These are phyloP conservation scores for Umbilicaria muhlenbergii DNA, from an alignment of 495 filamentous ascomycete genomes.

Conservation along the genomic window DNA sequence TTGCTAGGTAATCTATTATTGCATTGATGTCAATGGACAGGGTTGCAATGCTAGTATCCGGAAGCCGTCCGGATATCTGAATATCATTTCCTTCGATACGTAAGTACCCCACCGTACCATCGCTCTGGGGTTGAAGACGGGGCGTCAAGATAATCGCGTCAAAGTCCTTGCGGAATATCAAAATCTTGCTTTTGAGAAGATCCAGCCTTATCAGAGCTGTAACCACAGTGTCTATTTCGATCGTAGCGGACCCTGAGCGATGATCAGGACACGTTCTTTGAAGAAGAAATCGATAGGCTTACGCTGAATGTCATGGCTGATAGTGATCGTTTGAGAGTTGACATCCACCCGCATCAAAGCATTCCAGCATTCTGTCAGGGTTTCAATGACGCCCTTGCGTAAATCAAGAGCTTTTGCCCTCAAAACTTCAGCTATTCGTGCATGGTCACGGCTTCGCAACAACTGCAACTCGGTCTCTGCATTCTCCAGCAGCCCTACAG, in stretches of 20 bases:
- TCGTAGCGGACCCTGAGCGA: slow-evolving; percentile 1
- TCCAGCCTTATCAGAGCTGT: slow-evolving; percentile 15
- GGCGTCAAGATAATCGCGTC: slow-evolving; percentile 17
- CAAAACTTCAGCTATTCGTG: slow-evolving; percentile 20
- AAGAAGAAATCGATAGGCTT: neutral
- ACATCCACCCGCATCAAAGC: slow-evolving; percentile 16
- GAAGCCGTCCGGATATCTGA: slow-evolving; percentile 2
- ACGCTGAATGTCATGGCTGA: slow-evolving; percentile 15
- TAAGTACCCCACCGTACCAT: slow-evolving; percentile 11
- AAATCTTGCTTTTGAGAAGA: slow-evolving; percentile 12
- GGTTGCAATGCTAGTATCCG: slow-evolving; percentile 9
- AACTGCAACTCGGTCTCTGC: slow-evolving; percentile 26
- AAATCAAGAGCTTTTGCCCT: slow-evolving; percentile 14
- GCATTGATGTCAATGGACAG: slow-evolving; percentile 43
- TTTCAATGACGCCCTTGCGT: slow-evolving; percentile 14
- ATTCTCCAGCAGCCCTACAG: slow-evolving; percentile 28
- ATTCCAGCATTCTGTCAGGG: slow-evolving; percentile 22
- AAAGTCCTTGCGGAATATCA: slow-evolving; percentile 14
- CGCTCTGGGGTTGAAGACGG: slow-evolving; percentile 11
- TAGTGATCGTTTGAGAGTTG: slow-evolving; percentile 8
- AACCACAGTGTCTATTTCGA: slow-evolving; percentile 12
- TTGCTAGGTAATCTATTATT: slow-evolving; percentile 49
- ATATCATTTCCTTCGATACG: slow-evolving; percentile 15
- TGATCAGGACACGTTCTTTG: slow-evolving; percentile 2
- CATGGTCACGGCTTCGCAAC: slow-evolving; percentile 15